Evolutionary conservation across 495 filamentous ascomycete genomes (phyloP), one percentile per base, ranked within the genome.

Genomic region (Tuber aestivum): DNA sequence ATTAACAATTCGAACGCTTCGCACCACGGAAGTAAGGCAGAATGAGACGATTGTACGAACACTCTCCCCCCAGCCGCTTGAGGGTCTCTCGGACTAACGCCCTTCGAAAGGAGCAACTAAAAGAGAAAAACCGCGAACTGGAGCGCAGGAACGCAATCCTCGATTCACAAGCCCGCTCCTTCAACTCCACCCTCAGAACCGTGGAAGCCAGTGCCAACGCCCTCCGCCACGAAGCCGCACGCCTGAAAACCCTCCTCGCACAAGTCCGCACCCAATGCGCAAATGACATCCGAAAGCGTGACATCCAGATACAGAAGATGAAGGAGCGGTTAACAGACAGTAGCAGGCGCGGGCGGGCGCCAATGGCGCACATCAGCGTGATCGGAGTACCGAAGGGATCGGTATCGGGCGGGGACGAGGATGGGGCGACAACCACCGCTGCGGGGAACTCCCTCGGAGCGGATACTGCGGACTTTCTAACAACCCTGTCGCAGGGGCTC

Each of bases 401-500:
- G 41, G 3, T 38, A 38, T 5, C 41, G 50, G 85, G 87, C 20
- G 81, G 83, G n/a, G 88, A 87, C 27, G 87, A 88, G 27, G 84
- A 85, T 9, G 79, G 86, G 14, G 84, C 86, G 32, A 83, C 48
- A n/a, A 56, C 23, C n/a, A 65, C 56, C 12, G 12, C 27, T 65
- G 27, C 14, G 32, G 56, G 56, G 32, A 35, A 35, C 27, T 65
- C 56, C 12, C 83, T 98, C 75, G 89, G 90, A 73, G 89, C 92
- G 78, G 96, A 98, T 85, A 97, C 95, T 8, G 94, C 93, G 32
- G 92, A 93, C 70, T 98, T 97, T 83, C 86, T 99, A 69, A 97
- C 95, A 1, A 89, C 94, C 81, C 85, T 98, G 75, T 93, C 93
- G 35, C 93, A 94, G 85, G 90, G 89, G 23, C 85, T 98, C 48